These are phyloP conservation scores for Omphalea diandra DNA, from an alignment of 441 rosid genomes.

Conservation along the genomic window DNA sequence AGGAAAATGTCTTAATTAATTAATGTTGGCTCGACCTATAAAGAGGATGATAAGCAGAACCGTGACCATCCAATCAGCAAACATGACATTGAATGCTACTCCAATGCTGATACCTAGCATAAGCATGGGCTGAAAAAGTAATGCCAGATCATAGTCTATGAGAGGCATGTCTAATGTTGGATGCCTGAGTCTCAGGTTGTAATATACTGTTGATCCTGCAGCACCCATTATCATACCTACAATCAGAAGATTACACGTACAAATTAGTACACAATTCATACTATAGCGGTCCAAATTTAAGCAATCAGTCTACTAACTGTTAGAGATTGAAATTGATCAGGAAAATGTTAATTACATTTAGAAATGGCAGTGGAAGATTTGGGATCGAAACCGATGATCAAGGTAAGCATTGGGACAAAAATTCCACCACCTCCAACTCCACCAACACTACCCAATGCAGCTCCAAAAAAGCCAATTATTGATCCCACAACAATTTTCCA, in stretches of 20 bases:
- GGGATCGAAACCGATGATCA: constrained; percentile 62
- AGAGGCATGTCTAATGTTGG: constrained; percentile 58
- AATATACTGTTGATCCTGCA: constrained; percentile 53
- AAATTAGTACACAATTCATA: too few relatives aligned
- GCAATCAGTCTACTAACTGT: too few relatives aligned
- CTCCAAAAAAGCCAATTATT: constrained; percentile 58
- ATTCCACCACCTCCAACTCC: constrained; percentile 83
- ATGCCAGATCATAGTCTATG: constrained; percentile 57
- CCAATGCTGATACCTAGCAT: constrained; percentile 63
- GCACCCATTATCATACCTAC: constrained; percentile 72
- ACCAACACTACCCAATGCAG: constrained; percentile 72
- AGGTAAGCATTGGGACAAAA: constrained; percentile 64
- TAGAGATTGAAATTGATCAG: neutral
- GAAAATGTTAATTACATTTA: constrained; percentile 42
- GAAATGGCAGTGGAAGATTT: constrained; percentile 67
- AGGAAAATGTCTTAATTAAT: neutral
- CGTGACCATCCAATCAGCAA: constrained; percentile 75
- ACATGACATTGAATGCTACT: constrained; percentile 55
- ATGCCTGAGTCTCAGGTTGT: constrained; percentile 54
- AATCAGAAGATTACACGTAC: neutral
- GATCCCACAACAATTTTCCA: constrained; percentile 55
- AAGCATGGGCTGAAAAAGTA: constrained; percentile 61
- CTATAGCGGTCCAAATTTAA: too few relatives aligned
- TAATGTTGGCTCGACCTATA: constrained; percentile 33
- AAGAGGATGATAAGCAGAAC: constrained; percentile 49